Percentiles rank a stretch among this genome's conserved stretches.
These are phyloP conservation scores for Calonectria leucothoes DNA, from an alignment of 2,329 filamentous ascomycete species.

Conservation along the genomic window DNA sequence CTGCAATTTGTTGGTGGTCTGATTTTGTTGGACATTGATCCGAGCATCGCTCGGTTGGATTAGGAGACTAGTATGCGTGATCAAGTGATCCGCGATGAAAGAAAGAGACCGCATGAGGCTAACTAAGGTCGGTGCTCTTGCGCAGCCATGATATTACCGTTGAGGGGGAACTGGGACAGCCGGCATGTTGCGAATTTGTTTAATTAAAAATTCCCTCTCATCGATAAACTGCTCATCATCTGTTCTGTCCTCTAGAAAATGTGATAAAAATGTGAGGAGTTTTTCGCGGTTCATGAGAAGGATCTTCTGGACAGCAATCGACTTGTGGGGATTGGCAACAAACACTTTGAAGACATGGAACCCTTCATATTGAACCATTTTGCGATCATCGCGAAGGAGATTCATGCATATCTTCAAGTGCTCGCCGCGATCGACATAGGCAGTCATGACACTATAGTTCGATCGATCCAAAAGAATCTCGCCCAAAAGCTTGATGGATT, in stretches of 20 bases:
- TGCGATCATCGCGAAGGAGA: slow-evolving; percentile 90
- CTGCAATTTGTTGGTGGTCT: background rate
- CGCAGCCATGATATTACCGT: slow-evolving; percentile 45
- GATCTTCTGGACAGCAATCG: slow-evolving; percentile 94
- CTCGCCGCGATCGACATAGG: slow-evolving; percentile 94
- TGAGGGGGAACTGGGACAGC: slow-evolving; percentile 65
- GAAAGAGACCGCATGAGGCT: background rate
- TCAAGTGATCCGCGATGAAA: background rate
- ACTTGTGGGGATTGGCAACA: slow-evolving; percentile 98
- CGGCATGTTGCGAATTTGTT: slow-evolving; percentile 84
- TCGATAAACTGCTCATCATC: slow-evolving; percentile 99
- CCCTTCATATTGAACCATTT: slow-evolving; percentile 99
- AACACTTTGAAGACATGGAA: slow-evolving; percentile 99
- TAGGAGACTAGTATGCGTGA: background rate
- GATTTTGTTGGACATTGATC: background rate
- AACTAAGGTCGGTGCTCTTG: background rate
- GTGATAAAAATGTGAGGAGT: slow-evolving; percentile 86
- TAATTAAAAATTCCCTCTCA: slow-evolving; percentile 96
- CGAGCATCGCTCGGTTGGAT: background rate
- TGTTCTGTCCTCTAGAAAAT: slow-evolving; percentile 92
- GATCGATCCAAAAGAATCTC: slow-evolving; percentile 94
- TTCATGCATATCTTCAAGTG: slow-evolving; percentile 99
- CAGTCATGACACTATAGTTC: slow-evolving; percentile 98
- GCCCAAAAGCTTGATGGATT: slow-evolving; percentile 96
- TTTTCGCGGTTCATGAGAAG: slow-evolving; percentile 96